Conservation (phyloP, 768 basidiomycete species). For the Boletus edulis region DNA sequence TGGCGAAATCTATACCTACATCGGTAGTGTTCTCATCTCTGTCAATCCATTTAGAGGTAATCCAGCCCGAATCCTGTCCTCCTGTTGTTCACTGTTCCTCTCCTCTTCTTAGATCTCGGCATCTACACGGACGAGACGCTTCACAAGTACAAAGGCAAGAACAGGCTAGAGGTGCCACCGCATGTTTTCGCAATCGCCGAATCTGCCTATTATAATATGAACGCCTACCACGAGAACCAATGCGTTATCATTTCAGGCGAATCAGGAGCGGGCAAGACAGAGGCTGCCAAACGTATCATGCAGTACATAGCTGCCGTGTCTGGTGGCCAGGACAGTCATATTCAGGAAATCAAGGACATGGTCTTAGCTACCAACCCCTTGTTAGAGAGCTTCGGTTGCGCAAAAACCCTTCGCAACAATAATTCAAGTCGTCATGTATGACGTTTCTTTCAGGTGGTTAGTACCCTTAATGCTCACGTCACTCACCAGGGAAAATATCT, state of each 20-base stretch:
- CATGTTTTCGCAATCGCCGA: slow-evolving; percentile 99
- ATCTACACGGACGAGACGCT: slow-evolving; percentile 94
- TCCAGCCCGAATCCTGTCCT: slow-evolving; percentile 7
- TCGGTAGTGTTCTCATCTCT: slow-evolving; percentile 97
- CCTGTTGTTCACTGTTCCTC: slow-evolving; percentile 5
- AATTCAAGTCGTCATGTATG: slow-evolving; percentile 97
- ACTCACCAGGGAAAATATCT: slow-evolving; percentile 88
- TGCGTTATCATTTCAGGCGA: slow-evolving; percentile 99
- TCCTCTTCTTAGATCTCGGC: slow-evolving; percentile 69
- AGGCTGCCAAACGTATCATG: slow-evolving; percentile 99
- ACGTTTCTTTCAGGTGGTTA: slow-evolving; percentile 9
- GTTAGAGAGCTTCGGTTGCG: slow-evolving; percentile 97
- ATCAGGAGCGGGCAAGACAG: slow-evolving; percentile 98
- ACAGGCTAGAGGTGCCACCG: slow-evolving; percentile 94
- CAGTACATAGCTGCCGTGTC: slow-evolving; percentile 99
- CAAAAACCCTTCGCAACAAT: slow-evolving; percentile 97
- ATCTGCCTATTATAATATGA: slow-evolving; percentile 98
- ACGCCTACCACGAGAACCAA: slow-evolving; percentile 98
- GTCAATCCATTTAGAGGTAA: slow-evolving; percentile 96
- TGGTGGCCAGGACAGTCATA: slow-evolving; percentile 82
- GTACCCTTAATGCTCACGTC: slow-evolving; percentile 4
- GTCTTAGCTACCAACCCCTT: slow-evolving; percentile 97
- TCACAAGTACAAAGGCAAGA: slow-evolving; percentile 89
- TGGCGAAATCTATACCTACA: slow-evolving; percentile 98
- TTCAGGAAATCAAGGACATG: slow-evolving; percentile 99